Base-by-base conservation (phyloP, 768 basidiomycete species). In the Kondoa subrosea region DNA sequence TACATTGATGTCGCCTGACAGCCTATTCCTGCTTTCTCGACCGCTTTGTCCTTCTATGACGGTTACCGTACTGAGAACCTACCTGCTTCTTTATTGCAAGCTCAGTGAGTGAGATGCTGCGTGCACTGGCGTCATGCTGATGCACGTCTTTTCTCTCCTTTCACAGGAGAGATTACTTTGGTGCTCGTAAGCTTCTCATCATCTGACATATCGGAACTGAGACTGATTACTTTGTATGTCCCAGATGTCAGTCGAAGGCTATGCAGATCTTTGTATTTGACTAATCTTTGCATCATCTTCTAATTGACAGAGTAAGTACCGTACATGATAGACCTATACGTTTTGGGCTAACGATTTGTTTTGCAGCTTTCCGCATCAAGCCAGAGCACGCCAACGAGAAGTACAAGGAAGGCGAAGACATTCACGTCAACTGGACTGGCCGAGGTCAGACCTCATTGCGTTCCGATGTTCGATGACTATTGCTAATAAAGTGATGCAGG, bases 341-440 rank as follows among this genome's bases (percentile, higher is more conserved):
- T 92, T 57, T 93, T 96, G 82, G 96, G 40, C 40, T 50, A 21
- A 50, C 40, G 8, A 21, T 50, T 8, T 50, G 21, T 21, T 50
- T 50, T n/a, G n/a, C n/a, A 50, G 40, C 93, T 66, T 97, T 95
- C 89, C 83, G 85, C 66, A 91, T 96, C 68, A 81, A 90, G 40
- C 86, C 91, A 66, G 91, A 92, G 66, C 87, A 88, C 80, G 91
- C 91, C 80, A 93, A 89, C 78, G 82, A 81, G 29, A 71, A 73
- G 64, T 68, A 69, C 70, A 66, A 65, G 58, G 71, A 64, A 31
- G 72, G 69, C 63, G 26, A 64, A 27, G 68, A 73, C 60, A 68
- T 72, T 88, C 93, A 99, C 80, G 82, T 93, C 80, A 96, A 95
- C 83, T 97, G 93, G 93, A 97, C 92, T 73, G 93, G 93, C 59